phyloP scores from a whole-genome alignment of 225 moss, liverwort and hornwort genomes.

The Climacium dendroides region DNA sequence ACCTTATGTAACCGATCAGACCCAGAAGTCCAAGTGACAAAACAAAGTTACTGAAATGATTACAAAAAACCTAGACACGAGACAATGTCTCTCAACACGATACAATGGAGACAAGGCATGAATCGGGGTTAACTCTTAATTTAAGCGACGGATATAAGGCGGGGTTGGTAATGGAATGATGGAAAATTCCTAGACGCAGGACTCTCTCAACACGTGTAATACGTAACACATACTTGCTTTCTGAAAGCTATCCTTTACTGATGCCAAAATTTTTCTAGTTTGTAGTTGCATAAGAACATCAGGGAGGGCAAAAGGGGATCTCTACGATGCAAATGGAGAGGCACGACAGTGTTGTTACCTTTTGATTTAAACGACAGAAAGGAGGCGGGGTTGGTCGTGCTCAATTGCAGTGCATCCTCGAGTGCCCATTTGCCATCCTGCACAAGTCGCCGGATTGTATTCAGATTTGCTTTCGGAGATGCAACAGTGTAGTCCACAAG shows the following conservation, averaged over 20 bases:
- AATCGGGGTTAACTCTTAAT: background rate
- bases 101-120: background rate
- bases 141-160: background rate
- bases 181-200: background rate
- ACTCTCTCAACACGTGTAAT: background rate
- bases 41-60: background rate
- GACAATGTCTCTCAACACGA: background rate
- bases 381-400: slow-evolving; percentile 67
- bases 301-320: background rate
- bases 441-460: slow-evolving; percentile 63
- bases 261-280: background rate
- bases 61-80: background rate
- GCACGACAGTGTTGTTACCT: slow-evolving; percentile 15
- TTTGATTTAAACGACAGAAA: slow-evolving; percentile 54
- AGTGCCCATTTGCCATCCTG: slow-evolving; percentile 57
- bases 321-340: background rate
- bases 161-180: background rate
- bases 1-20: too few species aligned
- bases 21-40: background rate
- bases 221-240: background rate
- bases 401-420: slow-evolving; percentile 57
- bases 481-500: slow-evolving; percentile 61
- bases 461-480: slow-evolving; percentile 60
- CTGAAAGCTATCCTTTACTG: background rate
- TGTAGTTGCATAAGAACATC: background rate